These are phyloP conservation scores for Ceraceosorus guamensis DNA, from an alignment of 1,284 basidiomycete genomes.

Conservation along the genomic window DNA sequence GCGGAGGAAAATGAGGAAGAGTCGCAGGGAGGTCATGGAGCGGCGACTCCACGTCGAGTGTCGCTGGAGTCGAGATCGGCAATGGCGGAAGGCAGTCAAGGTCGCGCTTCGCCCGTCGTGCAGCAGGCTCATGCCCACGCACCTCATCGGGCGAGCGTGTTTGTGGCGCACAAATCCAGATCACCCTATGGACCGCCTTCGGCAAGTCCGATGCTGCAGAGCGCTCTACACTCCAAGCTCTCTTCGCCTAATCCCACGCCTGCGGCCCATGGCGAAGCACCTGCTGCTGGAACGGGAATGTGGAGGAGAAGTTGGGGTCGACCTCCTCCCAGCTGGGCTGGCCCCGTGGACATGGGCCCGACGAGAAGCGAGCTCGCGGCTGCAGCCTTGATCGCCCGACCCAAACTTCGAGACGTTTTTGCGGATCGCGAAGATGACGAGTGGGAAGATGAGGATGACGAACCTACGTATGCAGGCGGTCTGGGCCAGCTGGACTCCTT, in stretches of 20 bases:
- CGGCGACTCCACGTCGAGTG: not conserved
- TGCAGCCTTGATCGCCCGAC: conserved; percentile 1
- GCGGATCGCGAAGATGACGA: conserved; percentile 28
- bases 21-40: no score
- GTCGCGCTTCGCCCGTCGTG: not conserved
- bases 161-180: conserved; percentile 36
- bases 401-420: conserved; percentile 38
- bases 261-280: not conserved
- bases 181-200: conserved; percentile 40
- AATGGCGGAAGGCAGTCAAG: not conserved
- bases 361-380: conserved; percentile 7
- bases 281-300: conserved; percentile 15
- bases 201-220: conserved; percentile 29
- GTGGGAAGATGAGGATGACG: conserved; percentile 39
- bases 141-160: conserved; percentile 21
- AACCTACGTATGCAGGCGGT: conserved; percentile 32
- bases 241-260: not conserved
- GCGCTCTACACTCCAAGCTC: no score
- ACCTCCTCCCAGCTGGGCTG: conserved; percentile 40
- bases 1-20: not conserved
- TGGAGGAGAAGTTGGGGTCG: conserved; percentile 40
- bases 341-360: conserved; percentile 25
- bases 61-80: not conserved
- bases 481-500: conserved; percentile 31
- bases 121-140: not conserved